Conservation (phyloP, 2,329 filamentous ascomycete genomes). For the Whalleya microplaca region DNA sequence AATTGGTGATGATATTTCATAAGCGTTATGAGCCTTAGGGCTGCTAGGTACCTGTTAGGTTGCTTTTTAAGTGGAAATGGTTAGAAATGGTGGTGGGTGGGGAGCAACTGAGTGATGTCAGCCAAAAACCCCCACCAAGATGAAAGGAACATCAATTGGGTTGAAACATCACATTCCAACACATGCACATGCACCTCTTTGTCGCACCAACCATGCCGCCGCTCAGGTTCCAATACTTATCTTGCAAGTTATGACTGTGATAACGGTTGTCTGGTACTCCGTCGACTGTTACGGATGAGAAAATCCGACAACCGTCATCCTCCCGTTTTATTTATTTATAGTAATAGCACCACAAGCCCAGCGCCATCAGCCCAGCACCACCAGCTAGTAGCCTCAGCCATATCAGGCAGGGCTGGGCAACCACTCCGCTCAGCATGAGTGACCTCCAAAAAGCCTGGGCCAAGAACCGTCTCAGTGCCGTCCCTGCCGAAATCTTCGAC, state of each 20-base stretch:
- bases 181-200: not conserved
- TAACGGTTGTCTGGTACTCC: not conserved
- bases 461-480: constrained; percentile 70
- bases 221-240: not conserved
- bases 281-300: not conserved
- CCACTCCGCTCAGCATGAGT: constrained; percentile 63
- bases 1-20: no score
- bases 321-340: not conserved
- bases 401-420: not conserved
- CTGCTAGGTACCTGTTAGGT: no score
- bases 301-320: not conserved
- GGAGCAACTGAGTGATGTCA: not conserved
- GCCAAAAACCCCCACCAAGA: not conserved
- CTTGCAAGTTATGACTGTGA: not conserved
- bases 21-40: no score
- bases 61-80: not conserved
- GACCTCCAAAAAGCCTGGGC: constrained; percentile 80
- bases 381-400: not conserved
- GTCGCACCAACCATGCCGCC: not conserved
- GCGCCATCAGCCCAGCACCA: no score
- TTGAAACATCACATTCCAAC: not conserved
- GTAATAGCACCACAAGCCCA: not conserved
- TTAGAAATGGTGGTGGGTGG: not conserved
- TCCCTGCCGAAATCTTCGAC: constrained; percentile 54
- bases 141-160: not conserved